Evolutionary conservation across 2,329 filamentous ascomycete species (phyloP), one percentile per base, ranked within the genome.

Genomic region (Trichophyton simii): DNA sequence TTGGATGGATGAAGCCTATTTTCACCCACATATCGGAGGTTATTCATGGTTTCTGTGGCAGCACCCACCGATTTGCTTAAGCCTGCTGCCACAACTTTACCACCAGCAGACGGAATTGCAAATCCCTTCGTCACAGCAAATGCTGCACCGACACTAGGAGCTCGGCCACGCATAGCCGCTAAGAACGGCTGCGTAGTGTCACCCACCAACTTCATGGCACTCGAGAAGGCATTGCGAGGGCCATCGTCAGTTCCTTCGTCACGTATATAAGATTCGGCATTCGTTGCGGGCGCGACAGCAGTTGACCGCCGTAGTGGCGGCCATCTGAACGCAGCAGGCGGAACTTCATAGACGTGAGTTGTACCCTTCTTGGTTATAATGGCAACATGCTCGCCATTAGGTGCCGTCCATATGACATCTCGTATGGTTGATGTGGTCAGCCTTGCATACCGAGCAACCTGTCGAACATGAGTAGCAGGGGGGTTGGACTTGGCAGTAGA

Each of bases 291-390:
- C 83, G 80, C 63, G 25, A 48, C 61, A 52, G 73, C 70, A 20
- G 70, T 70, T 48, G 84, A 68, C 57, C 75, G 74, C 22, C 77
- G 75, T 63, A 76, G 86, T 25, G 91, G 89, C 46, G 91, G 91
- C 91, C 91, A 96, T 66, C 88, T 85, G 67, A 91, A 92, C 3
- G 89, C 89, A 65, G 84, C 88, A 54, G 84, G 80, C 7, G 91
- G 90, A 73, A 97, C 83, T 66, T 96, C 89, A 65, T 96, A 86
- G 50, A 97, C 83, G 74, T 99, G 94, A 9, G 96, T 86, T 7
- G 94, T 99, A n/a, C 92, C 91, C 67, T 91, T 88, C 69, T 95
- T 90, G 0, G 94, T 97, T 28, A 96, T 85, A 76, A 99, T 86
- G 1, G 91, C 92, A 44, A 95, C 77, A 62, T 88, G 86, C 70